Evolutionary conservation across 805 yeast species (phyloP).

Genomic region (Sugiyamaella qingdaonensis): DNA sequence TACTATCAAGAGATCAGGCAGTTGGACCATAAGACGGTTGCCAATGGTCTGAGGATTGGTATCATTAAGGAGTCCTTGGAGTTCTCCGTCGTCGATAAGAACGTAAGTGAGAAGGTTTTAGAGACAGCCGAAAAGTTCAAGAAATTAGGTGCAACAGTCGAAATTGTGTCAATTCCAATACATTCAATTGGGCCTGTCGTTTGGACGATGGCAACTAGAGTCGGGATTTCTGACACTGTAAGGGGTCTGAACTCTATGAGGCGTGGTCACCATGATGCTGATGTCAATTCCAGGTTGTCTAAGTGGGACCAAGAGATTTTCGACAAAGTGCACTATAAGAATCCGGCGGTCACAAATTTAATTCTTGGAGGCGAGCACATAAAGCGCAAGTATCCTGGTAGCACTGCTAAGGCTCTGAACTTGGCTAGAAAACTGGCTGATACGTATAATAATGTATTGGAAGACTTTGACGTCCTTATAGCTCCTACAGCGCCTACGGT

Average conservation of each 20-base stretch:
- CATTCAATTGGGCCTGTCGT: slow-evolving; percentile 37
- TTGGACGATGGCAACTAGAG: slow-evolving; percentile 33
- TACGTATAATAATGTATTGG: slow-evolving; percentile 32
- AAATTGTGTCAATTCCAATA: slow-evolving; percentile 35
- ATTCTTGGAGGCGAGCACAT: slow-evolving; percentile 32
- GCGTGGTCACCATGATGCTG: slow-evolving; percentile 2
- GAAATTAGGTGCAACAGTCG: slow-evolving; percentile 34
- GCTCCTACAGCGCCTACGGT: slow-evolving; percentile 26
- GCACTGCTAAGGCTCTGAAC: slow-evolving; percentile 35
- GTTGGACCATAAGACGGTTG: slow-evolving; percentile 24
- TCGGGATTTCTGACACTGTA: slow-evolving; percentile 1
- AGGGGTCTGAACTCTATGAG: slow-evolving; percentile 7
- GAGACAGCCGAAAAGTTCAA: slow-evolving; percentile 32
- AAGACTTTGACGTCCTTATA: slow-evolving; percentile 32
- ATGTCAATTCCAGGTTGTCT: not conserved
- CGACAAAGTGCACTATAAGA: slow-evolving; percentile 2
- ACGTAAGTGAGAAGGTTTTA: slow-evolving; percentile 28
- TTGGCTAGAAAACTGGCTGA: slow-evolving; percentile 33
- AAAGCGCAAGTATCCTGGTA: slow-evolving; percentile 32
- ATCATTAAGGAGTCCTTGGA: slow-evolving; percentile 35
- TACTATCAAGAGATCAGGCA: slow-evolving; percentile 11
- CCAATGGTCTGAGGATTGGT: slow-evolving; percentile 24
- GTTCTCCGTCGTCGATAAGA: slow-evolving; percentile 31
- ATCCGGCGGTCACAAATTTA: slow-evolving; percentile 6
- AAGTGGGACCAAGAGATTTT: slow-evolving; percentile 6